These are phyloP conservation scores for Neofusicoccum cordaticola DNA, from an alignment of 2,329 filamentous ascomycete species.

Conservation along the genomic window DNA sequence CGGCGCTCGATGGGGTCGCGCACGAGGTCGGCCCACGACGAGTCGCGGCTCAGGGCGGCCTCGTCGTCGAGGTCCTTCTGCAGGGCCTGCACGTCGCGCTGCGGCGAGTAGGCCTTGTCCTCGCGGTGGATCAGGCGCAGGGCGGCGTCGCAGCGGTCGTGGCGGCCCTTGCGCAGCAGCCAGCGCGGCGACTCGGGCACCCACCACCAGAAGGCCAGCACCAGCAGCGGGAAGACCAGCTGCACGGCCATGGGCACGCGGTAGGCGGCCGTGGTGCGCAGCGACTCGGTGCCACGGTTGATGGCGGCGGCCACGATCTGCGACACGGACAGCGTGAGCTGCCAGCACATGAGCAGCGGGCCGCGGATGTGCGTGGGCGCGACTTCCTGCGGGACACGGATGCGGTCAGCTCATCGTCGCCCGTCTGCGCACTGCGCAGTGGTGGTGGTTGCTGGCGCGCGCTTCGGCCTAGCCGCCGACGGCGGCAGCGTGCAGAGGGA, in stretches of 20 bases:
- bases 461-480: too few species aligned
- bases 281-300: constrained; percentile 28
- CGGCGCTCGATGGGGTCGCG: constrained; percentile 46
- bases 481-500: too few species aligned
- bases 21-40: constrained; percentile 42
- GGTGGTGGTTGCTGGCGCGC: not conserved
- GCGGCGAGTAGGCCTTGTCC: constrained; percentile 30
- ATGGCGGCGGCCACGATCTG: constrained; percentile 38
- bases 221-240: constrained; percentile 23
- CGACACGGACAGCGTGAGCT: constrained; percentile 38
- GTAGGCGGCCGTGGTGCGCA: constrained; percentile 26
- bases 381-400: constrained; percentile 22
- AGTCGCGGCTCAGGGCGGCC: constrained; percentile 26
- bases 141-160: constrained; percentile 25
- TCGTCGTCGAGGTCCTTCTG: constrained; percentile 26
- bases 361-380: constrained; percentile 33
- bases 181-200: constrained; percentile 25
- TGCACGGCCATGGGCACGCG: constrained; percentile 25
- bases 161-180: constrained; percentile 18
- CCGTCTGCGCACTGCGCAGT: not conserved
- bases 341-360: constrained; percentile 41
- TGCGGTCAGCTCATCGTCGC: not conserved
- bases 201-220: constrained; percentile 22
- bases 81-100: constrained; percentile 25
- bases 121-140: constrained; percentile 36